Percentiles rank a stretch among this genome's conserved stretches.
These are phyloP conservation scores for Trichoderma reesei DNA, from an alignment of 495 filamentous ascomycete genomes.

Conservation along the genomic window DNA sequence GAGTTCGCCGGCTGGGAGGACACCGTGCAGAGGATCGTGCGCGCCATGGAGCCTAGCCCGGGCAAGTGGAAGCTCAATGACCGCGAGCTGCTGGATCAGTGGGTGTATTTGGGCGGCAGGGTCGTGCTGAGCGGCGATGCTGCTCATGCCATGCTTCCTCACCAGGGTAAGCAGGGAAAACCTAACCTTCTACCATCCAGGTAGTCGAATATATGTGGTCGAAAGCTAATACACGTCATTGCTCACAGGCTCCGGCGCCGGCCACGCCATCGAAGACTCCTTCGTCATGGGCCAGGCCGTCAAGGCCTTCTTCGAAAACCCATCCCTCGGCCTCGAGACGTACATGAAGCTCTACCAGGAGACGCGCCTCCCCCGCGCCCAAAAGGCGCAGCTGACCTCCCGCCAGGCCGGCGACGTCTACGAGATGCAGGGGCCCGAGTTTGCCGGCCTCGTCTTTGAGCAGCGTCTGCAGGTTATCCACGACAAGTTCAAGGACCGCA, in stretches of 20 bases:
- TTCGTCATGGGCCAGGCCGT: slow-evolving; percentile 29
- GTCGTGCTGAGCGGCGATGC: slow-evolving; percentile 28
- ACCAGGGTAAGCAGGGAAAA: slow-evolving; percentile 18
- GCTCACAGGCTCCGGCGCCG: slow-evolving; percentile 20
- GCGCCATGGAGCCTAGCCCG: slow-evolving; percentile 16
- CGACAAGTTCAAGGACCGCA: slow-evolving; percentile 17
- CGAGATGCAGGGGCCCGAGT: slow-evolving; percentile 24
- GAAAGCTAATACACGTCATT: neutral
- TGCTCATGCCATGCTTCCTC: slow-evolving; percentile 31
- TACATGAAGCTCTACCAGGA: slow-evolving; percentile 25
- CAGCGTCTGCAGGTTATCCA: slow-evolving; percentile 19
- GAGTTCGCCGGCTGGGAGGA: slow-evolving; percentile 24
- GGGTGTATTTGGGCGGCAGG: slow-evolving; percentile 20
- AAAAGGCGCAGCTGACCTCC: slow-evolving; percentile 26
- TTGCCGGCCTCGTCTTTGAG: slow-evolving; percentile 18
- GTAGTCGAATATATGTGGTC: no score
- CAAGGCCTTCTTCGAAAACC: slow-evolving; percentile 19
- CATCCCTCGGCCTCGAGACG: slow-evolving; percentile 13
- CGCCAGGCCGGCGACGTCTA: slow-evolving; percentile 26
- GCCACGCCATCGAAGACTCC: slow-evolving; percentile 31
- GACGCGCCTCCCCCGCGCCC: slow-evolving; percentile 26
- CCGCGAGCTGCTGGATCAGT: slow-evolving; percentile 23
- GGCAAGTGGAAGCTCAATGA: slow-evolving; percentile 32
- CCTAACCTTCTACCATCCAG: neutral
- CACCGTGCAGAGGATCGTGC: slow-evolving; percentile 20